phyloP scores from a whole-genome alignment of 2,329 filamentous ascomycete genomes.

The Xylaria sp. region DNA sequence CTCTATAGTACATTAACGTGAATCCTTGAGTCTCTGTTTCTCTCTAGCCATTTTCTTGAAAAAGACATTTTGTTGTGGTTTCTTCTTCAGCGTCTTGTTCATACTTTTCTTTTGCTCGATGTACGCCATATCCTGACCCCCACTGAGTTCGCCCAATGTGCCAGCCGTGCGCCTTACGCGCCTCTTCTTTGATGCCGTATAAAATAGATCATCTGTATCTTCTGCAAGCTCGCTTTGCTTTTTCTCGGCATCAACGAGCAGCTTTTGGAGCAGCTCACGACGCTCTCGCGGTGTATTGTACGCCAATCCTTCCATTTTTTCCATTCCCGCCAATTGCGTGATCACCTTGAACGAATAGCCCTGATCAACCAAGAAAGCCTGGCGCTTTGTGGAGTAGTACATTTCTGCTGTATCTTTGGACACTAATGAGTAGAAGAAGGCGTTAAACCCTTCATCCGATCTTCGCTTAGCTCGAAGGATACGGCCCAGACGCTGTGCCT shows the following conservation, averaged over 20 bases:
- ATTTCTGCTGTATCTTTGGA: constrained; percentile 98
- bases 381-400: constrained; percentile 95
- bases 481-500: constrained; percentile 89
- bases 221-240: constrained; percentile 65
- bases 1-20: constrained; percentile 17
- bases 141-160: constrained; percentile 82
- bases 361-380: constrained; percentile 96
- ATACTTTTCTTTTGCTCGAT: constrained; percentile 78
- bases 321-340: constrained; percentile 90
- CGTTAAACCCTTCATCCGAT: constrained; percentile 98
- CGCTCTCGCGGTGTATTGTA: constrained; percentile 81
- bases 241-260: constrained; percentile 84
- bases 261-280: constrained; percentile 84
- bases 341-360: constrained; percentile 99
- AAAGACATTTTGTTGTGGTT: constrained; percentile 61
- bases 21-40: constrained; percentile 55
- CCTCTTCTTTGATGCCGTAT: constrained; percentile 49
- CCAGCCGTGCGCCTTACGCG: constrained; percentile 80
- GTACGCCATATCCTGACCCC: constrained; percentile 97
- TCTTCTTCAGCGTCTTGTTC: constrained; percentile 71
- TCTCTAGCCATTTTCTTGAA: constrained; percentile 71
- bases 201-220: constrained; percentile 55
- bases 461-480: constrained; percentile 93
- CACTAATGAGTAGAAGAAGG: constrained; percentile 97
- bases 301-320: constrained; percentile 78